Evolutionary conservation across 768 basidiomycete species (phyloP).

Genomic region (Leccinum pellstonianum): DNA sequence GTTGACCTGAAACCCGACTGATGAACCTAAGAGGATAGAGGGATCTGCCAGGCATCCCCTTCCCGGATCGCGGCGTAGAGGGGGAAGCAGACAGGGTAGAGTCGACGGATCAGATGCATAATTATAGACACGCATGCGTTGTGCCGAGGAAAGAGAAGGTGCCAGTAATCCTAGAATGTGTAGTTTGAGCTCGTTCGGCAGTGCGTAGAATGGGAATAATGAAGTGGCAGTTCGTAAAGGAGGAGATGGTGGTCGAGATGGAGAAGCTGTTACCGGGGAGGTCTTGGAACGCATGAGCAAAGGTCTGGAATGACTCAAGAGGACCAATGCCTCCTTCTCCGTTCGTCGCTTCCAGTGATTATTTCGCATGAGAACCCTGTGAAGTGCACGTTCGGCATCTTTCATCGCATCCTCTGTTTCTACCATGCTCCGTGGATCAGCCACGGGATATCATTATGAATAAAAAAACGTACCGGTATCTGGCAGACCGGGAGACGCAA

Average conservation of each 20-base stretch:
- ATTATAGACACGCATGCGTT: conserved; percentile 53
- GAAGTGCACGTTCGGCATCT: conserved; percentile 36
- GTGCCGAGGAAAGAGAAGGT: conserved; percentile 54
- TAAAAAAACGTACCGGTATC: conserved; percentile 9
- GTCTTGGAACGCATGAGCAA: conserved; percentile 39
- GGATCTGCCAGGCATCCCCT: conserved; percentile 23
- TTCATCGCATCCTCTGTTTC: conserved; percentile 33
- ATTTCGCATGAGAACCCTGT: conserved; percentile 46
- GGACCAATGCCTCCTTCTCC: conserved; percentile 47
- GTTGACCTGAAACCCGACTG: conserved; percentile 8
- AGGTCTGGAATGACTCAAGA: conserved; percentile 49
- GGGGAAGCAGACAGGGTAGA: conserved; percentile 43
- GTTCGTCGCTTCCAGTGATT: conserved; percentile 42
- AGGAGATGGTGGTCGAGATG: conserved; percentile 17
- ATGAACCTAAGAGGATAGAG: conserved; percentile 17
- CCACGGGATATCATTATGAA: conserved; percentile 15
- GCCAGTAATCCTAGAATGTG: conserved; percentile 55
- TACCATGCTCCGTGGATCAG: conserved; percentile 6
- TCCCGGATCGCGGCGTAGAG: conserved; percentile 24
- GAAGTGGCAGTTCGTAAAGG: conserved; percentile 17
- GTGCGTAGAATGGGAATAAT: conserved; percentile 37
- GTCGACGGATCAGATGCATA: conserved; percentile 52
- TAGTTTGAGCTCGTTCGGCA: conserved; percentile 60
- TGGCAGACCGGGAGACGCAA: conserved; percentile 8
- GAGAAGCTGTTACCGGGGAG: conserved; percentile 11